phyloP scores from a whole-genome alignment of 2,329 filamentous ascomycete species.

The Rhinocladiella similis region DNA sequence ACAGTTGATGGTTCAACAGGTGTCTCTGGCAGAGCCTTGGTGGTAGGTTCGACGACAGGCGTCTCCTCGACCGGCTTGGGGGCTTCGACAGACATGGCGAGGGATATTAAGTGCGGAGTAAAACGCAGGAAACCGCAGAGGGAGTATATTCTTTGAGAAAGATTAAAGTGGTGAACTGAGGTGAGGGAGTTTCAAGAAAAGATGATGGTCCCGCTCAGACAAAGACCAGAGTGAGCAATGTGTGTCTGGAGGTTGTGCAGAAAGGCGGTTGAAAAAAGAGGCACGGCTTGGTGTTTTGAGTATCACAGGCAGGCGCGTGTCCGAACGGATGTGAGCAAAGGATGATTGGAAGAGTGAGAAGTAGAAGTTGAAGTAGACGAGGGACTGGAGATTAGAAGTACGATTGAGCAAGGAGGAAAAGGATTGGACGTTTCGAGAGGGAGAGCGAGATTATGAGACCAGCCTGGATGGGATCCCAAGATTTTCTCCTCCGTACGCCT shows the following conservation, averaged over 20 bases:
- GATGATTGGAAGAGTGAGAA: constrained; percentile 16
- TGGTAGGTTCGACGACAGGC: constrained; percentile 35
- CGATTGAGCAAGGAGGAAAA: constrained; percentile 6
- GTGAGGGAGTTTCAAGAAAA: constrained; percentile 28
- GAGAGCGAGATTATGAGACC: constrained; percentile 14
- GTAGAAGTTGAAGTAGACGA: constrained; percentile 21
- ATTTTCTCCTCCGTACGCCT: not conserved
- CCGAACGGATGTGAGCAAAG: constrained; percentile 21
- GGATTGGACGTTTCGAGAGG: constrained; percentile 11
- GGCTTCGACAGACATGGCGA: constrained; percentile 61
- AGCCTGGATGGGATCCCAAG: not conserved
- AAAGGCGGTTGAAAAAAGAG: no score
- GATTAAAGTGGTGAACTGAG: constrained; percentile 27
- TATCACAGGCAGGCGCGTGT: constrained; percentile 6
- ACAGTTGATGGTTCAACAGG: constrained; percentile 31
- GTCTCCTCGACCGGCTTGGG: constrained; percentile 69
- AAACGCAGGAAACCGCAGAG: constrained; percentile 35
- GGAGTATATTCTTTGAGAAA: constrained; percentile 18
- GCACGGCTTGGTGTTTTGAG: constrained; percentile 15
- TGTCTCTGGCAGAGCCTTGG: constrained; percentile 34
- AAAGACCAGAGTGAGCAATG: not conserved
- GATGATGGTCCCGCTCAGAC: not conserved
- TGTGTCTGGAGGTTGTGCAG: constrained; percentile 10
- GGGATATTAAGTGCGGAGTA: constrained; percentile 20
- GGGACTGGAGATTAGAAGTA: constrained; percentile 5